These are phyloP conservation scores for Lepraria neglecta DNA, from an alignment of 495 filamentous ascomycete species.

Conservation along the genomic window DNA sequence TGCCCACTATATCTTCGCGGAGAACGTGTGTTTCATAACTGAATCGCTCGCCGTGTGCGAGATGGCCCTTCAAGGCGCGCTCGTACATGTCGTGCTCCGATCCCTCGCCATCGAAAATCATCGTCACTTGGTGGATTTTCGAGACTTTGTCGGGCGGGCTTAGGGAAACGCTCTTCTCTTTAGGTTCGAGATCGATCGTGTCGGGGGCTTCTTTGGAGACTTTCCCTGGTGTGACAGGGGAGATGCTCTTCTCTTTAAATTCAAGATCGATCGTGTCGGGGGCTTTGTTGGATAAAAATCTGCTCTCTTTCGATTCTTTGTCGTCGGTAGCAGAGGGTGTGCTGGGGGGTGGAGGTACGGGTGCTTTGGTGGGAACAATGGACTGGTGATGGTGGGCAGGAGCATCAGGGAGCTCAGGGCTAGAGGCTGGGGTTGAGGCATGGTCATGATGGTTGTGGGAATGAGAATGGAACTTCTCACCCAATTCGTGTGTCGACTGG, in stretches of 20 bases:
- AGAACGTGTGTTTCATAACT: slow-evolving; percentile 40
- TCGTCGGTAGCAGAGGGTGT: no score
- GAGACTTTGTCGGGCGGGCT: not conserved
- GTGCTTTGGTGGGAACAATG: slow-evolving; percentile 5
- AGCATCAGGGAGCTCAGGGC: no score
- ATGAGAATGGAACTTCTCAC: not conserved
- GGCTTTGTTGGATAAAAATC: no score
- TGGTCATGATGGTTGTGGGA: not conserved
- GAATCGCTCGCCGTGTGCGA: slow-evolving; percentile 34
- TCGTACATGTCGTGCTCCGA: slow-evolving; percentile 34
- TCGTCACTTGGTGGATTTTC: slow-evolving; percentile 17
- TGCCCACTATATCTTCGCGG: slow-evolving; percentile 32
- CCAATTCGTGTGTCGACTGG: not conserved
- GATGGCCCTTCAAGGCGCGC: slow-evolving; percentile 37
- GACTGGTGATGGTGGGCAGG: slow-evolving; percentile 6
- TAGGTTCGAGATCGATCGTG: not conserved
- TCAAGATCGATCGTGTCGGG: no score
- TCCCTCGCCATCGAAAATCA: slow-evolving; percentile 12
- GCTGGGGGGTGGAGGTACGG: not conserved
- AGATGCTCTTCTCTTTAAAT: no score
- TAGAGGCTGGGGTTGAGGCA: no score
- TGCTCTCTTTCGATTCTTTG: no score
- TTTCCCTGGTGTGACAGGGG: no score
- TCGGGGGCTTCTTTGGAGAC: not conserved
- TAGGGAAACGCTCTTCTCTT: not conserved